phyloP scores from a whole-genome alignment of 2,329 filamentous ascomycete genomes.

The Trichophaea hybrida region DNA sequence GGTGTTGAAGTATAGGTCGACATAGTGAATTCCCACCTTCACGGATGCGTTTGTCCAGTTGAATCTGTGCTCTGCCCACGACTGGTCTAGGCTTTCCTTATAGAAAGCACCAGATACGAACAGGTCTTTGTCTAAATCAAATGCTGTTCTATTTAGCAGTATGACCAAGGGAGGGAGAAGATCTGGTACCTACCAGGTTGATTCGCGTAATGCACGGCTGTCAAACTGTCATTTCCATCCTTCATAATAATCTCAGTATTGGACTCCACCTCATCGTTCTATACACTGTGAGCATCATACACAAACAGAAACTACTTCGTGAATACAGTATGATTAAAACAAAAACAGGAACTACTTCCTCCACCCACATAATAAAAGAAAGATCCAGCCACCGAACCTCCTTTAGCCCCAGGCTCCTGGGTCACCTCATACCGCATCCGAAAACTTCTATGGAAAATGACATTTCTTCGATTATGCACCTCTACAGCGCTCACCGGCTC shows the following conservation, averaged over 20 bases:
- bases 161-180: background rate
- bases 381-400: slow-evolving; percentile 20
- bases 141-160: slow-evolving; percentile 7
- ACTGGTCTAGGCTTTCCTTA: slow-evolving; percentile 1
- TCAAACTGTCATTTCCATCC: slow-evolving; percentile 1
- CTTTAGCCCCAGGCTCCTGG: slow-evolving; percentile 7
- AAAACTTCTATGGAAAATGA: slow-evolving; percentile 22
- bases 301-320: background rate
- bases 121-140: slow-evolving; percentile 7
- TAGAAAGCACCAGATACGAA: slow-evolving; percentile 10
- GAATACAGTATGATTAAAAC: too few species aligned
- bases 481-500: slow-evolving; percentile 18
- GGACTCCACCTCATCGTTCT: slow-evolving; percentile 20
- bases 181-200: slow-evolving; percentile 15
- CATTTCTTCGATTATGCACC: slow-evolving; percentile 12
- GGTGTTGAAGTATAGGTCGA: slow-evolving; percentile 22
- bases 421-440: slow-evolving; percentile 15
- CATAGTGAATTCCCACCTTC: slow-evolving; percentile 16
- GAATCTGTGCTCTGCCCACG: slow-evolving; percentile 19
- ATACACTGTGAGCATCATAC: background rate
- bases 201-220: slow-evolving; percentile 19
- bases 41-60: slow-evolving; percentile 18
- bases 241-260: slow-evolving; percentile 23
- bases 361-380: slow-evolving; percentile 21
- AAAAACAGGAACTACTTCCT: too few species aligned